Evolutionary conservation across 345 rosid species (phyloP), one percentile per base, ranked within the genome.

Genomic region (Cardamine resedifolia): DNA sequence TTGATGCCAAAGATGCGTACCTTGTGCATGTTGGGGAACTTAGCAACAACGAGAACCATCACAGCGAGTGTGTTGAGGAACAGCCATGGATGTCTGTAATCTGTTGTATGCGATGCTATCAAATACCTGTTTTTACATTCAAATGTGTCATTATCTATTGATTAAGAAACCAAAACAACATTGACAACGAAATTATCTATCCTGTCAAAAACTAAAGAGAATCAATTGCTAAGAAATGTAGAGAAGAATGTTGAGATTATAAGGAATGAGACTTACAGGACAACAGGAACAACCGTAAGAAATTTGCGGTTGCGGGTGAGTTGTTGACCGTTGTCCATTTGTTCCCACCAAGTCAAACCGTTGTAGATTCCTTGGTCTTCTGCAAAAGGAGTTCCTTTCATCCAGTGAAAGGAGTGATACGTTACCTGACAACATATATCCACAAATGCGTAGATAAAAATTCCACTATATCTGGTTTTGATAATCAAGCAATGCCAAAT

Each of bases 351-450:
- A 63, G 99, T 95, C 77, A 95, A 76, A 58, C 86, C 48, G 70
- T 95, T 95, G 80, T 95, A 91, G 77, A 95, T 92, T n/a, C 99
- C 98, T 72, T 95, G 99, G 72, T 95, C 99, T 16, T 95, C 99
- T 15, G 86, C 87, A 76, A 95, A 95, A 3, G 99, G 99, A 4
- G 98, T 95, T 72, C 99, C 99, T 78, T 95, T 91, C 91, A 88
- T 90, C 98, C 98, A 95, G 82, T 95, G 99, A 71, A 95, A 95
- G 85, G 83, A 90, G 75, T 91, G 99, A 77, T 90, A 95, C 15
- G 97, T 95, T 53, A 95, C 78, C 98, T 95, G 85, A 59, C 45
- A 70, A 64, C 57, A 76, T 66, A 56, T 33, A 44, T 18, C 33
- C 51, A 60, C 45, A 34, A 26, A 59, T 18, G 38, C n/a, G n/a